Base-by-base conservation (phyloP, 345 rosid genomes). In the Gynandropsis gynandra region DNA sequence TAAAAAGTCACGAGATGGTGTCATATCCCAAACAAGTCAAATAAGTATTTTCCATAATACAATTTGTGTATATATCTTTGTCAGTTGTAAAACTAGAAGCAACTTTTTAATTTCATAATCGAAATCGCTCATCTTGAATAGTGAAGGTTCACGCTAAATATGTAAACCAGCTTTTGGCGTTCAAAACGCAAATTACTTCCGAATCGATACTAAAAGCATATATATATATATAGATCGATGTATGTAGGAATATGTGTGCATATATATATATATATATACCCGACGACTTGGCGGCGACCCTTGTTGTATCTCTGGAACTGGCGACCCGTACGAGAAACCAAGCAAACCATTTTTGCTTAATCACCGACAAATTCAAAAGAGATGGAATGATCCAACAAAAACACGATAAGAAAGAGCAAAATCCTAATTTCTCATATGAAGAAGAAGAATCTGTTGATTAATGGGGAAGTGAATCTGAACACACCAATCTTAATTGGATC, bases 251-350 rank as follows among this genome's bases (percentile, higher is more conserved):
- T 36, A 9, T 36, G n/a, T 36, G 11, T 9, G 29, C 29, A 5
- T 38, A 9, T 55, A 19, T n/a, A 4, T 8, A 36, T 52, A 64
- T 58, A 54, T 57, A 51, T 59, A 58, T 65, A 84, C 97, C 95
- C 96, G 9, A 87, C 96, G 47, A 87, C 96, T 76, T 74, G 94
- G 39, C 96, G 94, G 54, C 97, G 82, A 32, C 90, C 95, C 67
- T 65, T 65, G 59, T 82, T 79, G 56, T 88, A 80, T 58, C 95
- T 70, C 72, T 88, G 97, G 56, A 71, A 56, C 52, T 80, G 74
- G 52, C 97, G 84, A 51, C 92, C 95, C 0, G 86, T 61, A 4
- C 97, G 78, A 63, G 97, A 69, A 42, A 74, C 81, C 75, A 80
- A 50, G 59, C 93, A 87, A 54, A 67, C 70, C 80, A 74, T 81